Evolutionary conservation across 2,329 filamentous ascomycete genomes (phyloP), one percentile per base, ranked within the genome.

Genomic region (Xylariaceae sp.): DNA sequence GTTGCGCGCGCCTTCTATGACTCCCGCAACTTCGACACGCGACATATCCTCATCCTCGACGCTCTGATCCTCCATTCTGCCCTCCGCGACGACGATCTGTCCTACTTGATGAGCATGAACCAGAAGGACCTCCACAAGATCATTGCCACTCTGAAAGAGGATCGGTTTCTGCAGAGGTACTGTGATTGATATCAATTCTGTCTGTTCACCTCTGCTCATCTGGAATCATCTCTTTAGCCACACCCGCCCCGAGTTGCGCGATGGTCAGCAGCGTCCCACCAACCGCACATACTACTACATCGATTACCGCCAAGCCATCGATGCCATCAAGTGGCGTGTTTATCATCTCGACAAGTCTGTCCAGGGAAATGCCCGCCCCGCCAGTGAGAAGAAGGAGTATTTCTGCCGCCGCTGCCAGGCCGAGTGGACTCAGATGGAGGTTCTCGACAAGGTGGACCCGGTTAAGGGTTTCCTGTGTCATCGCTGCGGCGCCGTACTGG

Each of bases 271-370:
- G 47, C 84, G 90, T 42, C 86, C 88, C 5, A 84, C 86, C 55
- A 90, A 86, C 63, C 82, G 88, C 59, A 95, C 92, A 52, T 98
- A 95, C 76, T 98, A 95, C 72, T 98, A 88, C 68, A 92, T 98
- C 64, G 91, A 96, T 64, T 94, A 94, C 61, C 88, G 93, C 48
- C 86, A 88, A 47, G 89, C 92, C 27, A 89, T 98, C 61, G 93
- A 98, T 68, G 89, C 88, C 39, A 94, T 95, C 69, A 98, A 98
- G 67, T 98, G 87, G 79, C 85, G 88, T 52, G 83, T 95, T 41
- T 91, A 92, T 63, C 85, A 85, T 45, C 82, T 97, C 56, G 90
- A 91, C 55, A 91, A 92, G 64, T 83, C 86, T 44, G 89, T 97
- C 48, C 91, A 96, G 67, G 83, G 85, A 14, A 84, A 88, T 47